Conservation (phyloP, 176 grass and related monocot genomes). For the Triticum urartu region DNA sequence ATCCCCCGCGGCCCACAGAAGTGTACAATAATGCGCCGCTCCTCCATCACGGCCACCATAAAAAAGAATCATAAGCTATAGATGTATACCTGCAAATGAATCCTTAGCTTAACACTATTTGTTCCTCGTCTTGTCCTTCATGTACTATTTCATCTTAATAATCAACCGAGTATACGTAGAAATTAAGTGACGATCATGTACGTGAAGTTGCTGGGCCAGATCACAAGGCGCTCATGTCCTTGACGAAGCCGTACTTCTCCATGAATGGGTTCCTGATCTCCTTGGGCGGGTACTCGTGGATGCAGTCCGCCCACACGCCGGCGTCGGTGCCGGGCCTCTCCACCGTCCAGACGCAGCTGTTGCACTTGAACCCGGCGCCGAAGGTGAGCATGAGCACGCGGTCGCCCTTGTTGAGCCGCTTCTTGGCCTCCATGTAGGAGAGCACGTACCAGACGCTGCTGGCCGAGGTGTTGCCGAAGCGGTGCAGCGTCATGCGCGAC, state of each 20-base stretch:
- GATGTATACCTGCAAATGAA: constrained; percentile 17
- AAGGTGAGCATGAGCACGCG: constrained; percentile 90
- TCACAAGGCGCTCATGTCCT: constrained; percentile 54
- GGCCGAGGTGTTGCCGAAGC: constrained; percentile 91
- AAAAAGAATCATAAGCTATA: constrained; percentile 37
- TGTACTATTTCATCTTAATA: constrained; percentile 8
- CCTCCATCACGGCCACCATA: background rate
- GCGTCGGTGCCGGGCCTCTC: constrained; percentile 40
- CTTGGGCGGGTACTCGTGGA: constrained; percentile 62
- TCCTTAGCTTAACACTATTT: background rate
- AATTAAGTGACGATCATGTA: background rate
- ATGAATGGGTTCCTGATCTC: constrained; percentile 63
- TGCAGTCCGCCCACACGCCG: constrained; percentile 73
- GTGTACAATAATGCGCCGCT: background rate
- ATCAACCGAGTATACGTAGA: background rate
- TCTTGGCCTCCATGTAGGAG: constrained; percentile 84
- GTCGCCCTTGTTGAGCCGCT: constrained; percentile 49
- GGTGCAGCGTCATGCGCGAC: constrained; percentile 82
- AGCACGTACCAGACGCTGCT: constrained; percentile 96
- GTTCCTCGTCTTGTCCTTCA: background rate
- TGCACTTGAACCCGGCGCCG: constrained; percentile 97
- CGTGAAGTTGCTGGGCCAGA: background rate
- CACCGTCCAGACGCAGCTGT: constrained; percentile 84
- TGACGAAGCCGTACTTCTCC: constrained; percentile 87
- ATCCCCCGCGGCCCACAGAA: background rate